Percentiles rank a stretch among this genome's conserved stretches.
phyloP scores from a whole-genome alignment of 2,329 filamentous ascomycete species.

The Geoglossum cookeanum region DNA sequence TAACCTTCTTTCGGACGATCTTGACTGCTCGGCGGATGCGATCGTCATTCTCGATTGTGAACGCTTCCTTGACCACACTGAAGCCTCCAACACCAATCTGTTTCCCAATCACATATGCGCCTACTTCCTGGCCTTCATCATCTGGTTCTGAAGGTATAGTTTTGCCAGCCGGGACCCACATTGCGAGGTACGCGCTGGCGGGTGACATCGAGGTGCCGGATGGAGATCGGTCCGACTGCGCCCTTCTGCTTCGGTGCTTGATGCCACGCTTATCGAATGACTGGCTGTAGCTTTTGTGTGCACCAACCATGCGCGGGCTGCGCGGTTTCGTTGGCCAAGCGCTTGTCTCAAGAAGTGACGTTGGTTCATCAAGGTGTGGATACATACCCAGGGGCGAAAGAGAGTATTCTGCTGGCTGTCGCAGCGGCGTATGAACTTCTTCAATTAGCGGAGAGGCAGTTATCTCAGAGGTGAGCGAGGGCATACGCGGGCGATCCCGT shows the following conservation, averaged over 20 bases:
- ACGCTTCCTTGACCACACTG: slow-evolving; percentile 47
- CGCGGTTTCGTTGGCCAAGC: slow-evolving; percentile 22
- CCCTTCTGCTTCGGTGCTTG: neutral
- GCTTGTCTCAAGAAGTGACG: slow-evolving; percentile 22
- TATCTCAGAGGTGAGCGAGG: slow-evolving; percentile 12
- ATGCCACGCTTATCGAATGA: slow-evolving; percentile 15
- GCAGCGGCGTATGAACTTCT: slow-evolving; percentile 9
- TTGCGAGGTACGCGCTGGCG: slow-evolving; percentile 37
- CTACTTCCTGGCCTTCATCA: slow-evolving; percentile 48
- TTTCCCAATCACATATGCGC: slow-evolving; percentile 48
- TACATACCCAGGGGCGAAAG: slow-evolving; percentile 21
- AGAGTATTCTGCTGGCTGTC: slow-evolving; percentile 18
- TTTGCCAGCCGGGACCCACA: slow-evolving; percentile 24
- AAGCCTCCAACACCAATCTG: slow-evolving; percentile 47
- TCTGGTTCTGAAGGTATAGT: slow-evolving; percentile 33
- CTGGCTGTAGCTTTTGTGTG: slow-evolving; percentile 12
- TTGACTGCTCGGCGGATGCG: slow-evolving; percentile 44
- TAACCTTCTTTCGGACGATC: slow-evolving; percentile 41
- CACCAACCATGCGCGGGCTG: slow-evolving; percentile 13
- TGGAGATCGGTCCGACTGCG: neutral
- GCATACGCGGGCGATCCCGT: slow-evolving; percentile 7
- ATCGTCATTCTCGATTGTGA: slow-evolving; percentile 35
- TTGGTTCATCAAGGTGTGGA: slow-evolving; percentile 19
- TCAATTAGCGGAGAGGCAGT: slow-evolving; percentile 12
- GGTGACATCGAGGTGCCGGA: slow-evolving; percentile 23